phyloP scores from a whole-genome alignment of 164 flowering plant genomes.

The Vitis riparia region DNA sequence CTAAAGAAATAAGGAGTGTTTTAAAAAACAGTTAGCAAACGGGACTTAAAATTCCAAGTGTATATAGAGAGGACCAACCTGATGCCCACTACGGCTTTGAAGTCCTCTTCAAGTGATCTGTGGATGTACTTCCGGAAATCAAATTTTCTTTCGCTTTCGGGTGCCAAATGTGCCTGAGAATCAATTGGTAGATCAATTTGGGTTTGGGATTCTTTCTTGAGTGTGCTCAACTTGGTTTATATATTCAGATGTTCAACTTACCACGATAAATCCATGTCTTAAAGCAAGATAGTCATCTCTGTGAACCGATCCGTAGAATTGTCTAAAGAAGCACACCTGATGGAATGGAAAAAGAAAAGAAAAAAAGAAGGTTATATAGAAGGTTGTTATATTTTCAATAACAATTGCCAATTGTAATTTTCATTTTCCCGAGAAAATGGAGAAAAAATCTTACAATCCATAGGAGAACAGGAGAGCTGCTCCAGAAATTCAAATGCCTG shows the following conservation, averaged over 20 bases:
- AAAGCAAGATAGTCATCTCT: constrained; percentile 61
- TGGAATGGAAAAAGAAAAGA: background rate
- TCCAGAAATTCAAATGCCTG: constrained; percentile 52
- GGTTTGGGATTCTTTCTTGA: background rate
- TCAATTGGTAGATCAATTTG: background rate
- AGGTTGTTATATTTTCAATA: too few species aligned
- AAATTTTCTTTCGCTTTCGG: constrained; percentile 41
- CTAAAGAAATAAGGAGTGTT: too few species aligned
- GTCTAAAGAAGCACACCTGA: constrained; percentile 66
- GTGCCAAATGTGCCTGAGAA: constrained; percentile 58
- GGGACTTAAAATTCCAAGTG: too few species aligned
- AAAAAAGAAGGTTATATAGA: background rate
- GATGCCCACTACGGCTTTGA: constrained; percentile 49
- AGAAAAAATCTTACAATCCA: constrained; percentile 47
- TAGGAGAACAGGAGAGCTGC: constrained; percentile 34
- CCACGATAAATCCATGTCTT: constrained; percentile 59
- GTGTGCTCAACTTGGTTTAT: background rate
- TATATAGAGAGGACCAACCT: constrained; percentile 22
- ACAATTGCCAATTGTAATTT: too few species aligned
- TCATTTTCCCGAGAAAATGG: background rate
- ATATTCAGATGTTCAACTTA: constrained; percentile 13
- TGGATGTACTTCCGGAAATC: constrained; percentile 54
- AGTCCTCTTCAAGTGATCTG: constrained; percentile 53
- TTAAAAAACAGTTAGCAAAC: too few species aligned
- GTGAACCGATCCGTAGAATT: constrained; percentile 44